phyloP scores from a whole-genome alignment of 148 eudicot species.

The Drosera capensis region DNA sequence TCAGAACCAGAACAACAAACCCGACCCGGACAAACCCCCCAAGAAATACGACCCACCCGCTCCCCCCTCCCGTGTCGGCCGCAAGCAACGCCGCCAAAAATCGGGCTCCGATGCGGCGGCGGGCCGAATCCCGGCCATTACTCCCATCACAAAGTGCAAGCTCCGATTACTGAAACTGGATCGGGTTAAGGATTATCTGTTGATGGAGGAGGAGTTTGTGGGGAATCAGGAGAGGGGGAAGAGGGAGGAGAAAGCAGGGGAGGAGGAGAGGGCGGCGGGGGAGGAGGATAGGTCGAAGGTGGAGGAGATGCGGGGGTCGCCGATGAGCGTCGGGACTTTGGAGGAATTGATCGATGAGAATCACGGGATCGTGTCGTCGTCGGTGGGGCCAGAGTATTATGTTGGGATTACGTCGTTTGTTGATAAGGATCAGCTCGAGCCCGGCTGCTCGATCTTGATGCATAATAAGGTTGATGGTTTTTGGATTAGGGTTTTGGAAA shows the following conservation, averaged over 20 bases:
- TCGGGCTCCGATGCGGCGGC: constrained; percentile 75
- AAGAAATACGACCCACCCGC: constrained; percentile 87
- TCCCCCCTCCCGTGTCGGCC: constrained; percentile 77
- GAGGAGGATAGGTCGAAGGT: constrained; percentile 91
- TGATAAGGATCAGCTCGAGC: constrained; percentile 94
- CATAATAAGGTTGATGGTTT: constrained; percentile 99
- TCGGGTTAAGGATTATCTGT: constrained; percentile 61
- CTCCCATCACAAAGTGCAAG: constrained; percentile 75
- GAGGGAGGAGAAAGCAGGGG: constrained; percentile 93
- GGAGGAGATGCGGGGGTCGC: constrained; percentile 81
- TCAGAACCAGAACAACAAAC: constrained; percentile 40
- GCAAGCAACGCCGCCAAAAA: constrained; percentile 82
- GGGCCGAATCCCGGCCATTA: constrained; percentile 58
- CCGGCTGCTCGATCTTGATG: constrained; percentile 90
- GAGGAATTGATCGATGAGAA: constrained; percentile 98
- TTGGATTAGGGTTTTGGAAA: too few relatives aligned
- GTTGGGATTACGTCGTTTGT: constrained; percentile 77
- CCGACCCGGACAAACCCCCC: constrained; percentile 54
- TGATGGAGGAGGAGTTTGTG: constrained; percentile 97
- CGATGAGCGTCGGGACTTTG: constrained; percentile 91
- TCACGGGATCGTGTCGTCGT: constrained; percentile 82
- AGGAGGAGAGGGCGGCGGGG: constrained; percentile 75
- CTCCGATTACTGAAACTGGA: constrained; percentile 72
- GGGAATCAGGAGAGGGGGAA: constrained; percentile 80
- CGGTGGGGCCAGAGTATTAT: constrained; percentile 95